A percentile compares a stretch with the other conserved stretches of the same genome.
These are phyloP conservation scores for Pleurotus eryngii DNA, from an alignment of 768 basidiomycete species.

Conservation along the genomic window DNA sequence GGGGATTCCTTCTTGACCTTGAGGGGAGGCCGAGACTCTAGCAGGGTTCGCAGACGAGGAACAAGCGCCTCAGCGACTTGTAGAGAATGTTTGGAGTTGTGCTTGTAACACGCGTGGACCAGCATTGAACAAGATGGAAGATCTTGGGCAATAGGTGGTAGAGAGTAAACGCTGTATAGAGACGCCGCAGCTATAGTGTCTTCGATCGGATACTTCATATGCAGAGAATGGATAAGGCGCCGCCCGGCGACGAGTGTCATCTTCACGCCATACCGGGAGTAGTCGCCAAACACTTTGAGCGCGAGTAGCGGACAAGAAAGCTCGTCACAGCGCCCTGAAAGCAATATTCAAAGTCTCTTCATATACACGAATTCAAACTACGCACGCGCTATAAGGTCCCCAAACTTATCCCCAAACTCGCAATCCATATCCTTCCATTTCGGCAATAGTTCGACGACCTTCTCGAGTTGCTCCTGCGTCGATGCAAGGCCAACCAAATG, in stretches of 20 bases:
- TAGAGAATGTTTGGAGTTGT: conserved; percentile 31
- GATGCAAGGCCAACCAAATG: conserved; percentile 49
- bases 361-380: conserved; percentile 12
- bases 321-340: conserved; percentile 58
- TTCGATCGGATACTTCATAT: conserved; percentile 41
- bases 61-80: conserved; percentile 40
- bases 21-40: conserved; percentile 8
- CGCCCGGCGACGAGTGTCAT: conserved; percentile 52
- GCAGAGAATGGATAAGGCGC: conserved; percentile 55
- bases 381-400: conserved; percentile 55
- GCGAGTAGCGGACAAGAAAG: conserved; percentile 54
- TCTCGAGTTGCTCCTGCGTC: conserved; percentile 46
- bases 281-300: conserved; percentile 58
- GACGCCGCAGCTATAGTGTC: conserved; percentile 48
- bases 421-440: conserved; percentile 44
- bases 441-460: conserved; percentile 44
- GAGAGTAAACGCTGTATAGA: conserved; percentile 50
- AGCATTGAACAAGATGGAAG: conserved; percentile 56
- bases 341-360: neutral
- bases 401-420: conserved; percentile 33
- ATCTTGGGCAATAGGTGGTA: conserved; percentile 54
- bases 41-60: conserved; percentile 33
- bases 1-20: neutral
- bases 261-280: conserved; percentile 54
- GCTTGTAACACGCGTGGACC: conserved; percentile 50